Conservation (phyloP, 2,329 filamentous ascomycete genomes). For the Diaporthe velutina region DNA sequence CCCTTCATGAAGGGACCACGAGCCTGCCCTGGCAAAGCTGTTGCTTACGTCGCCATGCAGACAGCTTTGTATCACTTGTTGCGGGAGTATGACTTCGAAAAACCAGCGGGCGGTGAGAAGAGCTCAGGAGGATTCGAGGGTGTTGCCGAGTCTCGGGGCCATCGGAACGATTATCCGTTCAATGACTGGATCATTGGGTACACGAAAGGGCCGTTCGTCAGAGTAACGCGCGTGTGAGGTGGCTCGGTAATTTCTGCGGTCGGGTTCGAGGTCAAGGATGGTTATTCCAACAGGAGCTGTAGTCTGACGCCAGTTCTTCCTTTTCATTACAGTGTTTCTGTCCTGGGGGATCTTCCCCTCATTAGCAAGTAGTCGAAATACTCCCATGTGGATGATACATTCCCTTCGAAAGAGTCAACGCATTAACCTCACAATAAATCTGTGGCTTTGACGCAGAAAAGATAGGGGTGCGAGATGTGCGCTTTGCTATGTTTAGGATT, state of each 20-base stretch:
- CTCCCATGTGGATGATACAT: background rate
- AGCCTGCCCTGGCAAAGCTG: conserved; percentile 8
- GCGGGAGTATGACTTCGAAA: background rate
- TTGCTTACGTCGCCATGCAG: conserved; percentile 6
- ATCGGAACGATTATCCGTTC: background rate
- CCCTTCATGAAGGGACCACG: conserved; percentile 2
- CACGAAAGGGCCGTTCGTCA: background rate
- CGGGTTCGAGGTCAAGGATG: background rate
- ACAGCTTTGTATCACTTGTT: background rate
- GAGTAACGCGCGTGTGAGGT: background rate
- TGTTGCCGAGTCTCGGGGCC: background rate
- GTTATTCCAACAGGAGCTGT: background rate
- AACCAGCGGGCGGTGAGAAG: fast-evolving
- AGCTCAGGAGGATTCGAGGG: background rate
- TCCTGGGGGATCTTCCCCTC: no score
- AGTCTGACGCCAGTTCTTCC: background rate
- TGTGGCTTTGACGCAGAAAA: background rate
- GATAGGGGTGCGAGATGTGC: background rate
- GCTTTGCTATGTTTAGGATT: background rate
- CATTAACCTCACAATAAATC: no score
- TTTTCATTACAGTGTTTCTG: background rate
- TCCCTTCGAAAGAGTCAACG: background rate
- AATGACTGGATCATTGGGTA: conserved; percentile 26
- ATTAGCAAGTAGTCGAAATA: background rate
- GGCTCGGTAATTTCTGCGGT: background rate